Percentiles rank a stretch among this genome's conserved stretches.
phyloP scores from a whole-genome alignment of 148 eudicot genomes.

The Polygonum maritimum region DNA sequence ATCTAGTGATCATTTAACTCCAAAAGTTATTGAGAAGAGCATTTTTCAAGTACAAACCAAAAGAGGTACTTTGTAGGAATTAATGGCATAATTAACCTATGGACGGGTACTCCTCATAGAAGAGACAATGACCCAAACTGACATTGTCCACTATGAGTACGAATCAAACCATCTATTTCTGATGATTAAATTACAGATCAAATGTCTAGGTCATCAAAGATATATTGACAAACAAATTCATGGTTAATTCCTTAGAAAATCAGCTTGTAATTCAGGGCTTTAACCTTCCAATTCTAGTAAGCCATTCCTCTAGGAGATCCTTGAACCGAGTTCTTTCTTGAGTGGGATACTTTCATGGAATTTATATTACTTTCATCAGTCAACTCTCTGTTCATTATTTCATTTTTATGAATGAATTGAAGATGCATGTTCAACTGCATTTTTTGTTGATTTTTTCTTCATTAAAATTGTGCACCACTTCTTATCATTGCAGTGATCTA shows the following conservation, averaged over 20 bases:
- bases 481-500: not conserved
- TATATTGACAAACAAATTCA: not conserved
- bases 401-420: not conserved
- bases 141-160: not conserved
- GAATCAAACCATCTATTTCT: not conserved
- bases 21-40: not conserved
- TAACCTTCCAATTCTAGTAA: not conserved
- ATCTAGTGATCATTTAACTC: not conserved
- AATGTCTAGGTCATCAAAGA: not conserved
- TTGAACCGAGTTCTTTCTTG: not conserved
- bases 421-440: not conserved
- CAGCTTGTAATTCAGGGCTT: not conserved
- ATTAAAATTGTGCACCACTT: not conserved
- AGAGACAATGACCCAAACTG: not conserved
- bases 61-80: not conserved
- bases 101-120: not conserved
- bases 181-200: not conserved
- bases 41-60: not conserved
- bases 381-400: not conserved
- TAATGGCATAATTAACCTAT: not conserved
- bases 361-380: not conserved
- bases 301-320: not conserved
- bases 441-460: not conserved
- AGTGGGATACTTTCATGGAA: not conserved
- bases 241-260: not conserved